A percentile compares a stretch with the other conserved stretches of the same genome.
These are phyloP conservation scores for Neopestalotiopsis sp. DNA, from an alignment of 2,329 filamentous ascomycete species.

Conservation along the genomic window DNA sequence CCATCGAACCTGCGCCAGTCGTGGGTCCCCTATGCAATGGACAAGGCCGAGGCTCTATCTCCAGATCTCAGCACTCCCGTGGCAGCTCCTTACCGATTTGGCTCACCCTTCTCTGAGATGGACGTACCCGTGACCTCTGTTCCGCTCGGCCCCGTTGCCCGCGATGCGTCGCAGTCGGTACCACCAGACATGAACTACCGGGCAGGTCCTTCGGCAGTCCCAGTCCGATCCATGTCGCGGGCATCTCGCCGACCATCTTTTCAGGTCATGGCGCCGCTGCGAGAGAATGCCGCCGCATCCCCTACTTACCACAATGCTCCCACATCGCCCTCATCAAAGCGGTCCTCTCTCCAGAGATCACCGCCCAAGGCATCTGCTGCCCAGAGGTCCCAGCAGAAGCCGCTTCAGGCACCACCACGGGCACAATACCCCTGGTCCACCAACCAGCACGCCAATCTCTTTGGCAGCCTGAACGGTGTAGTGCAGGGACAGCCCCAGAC, in stretches of 20 bases:
- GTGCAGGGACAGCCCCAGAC: slow-evolving; percentile 16
- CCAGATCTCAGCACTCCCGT: slow-evolving; percentile 64
- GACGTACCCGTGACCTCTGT: slow-evolving; percentile 83
- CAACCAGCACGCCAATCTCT: slow-evolving; percentile 43
- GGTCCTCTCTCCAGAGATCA: slow-evolving; percentile 40
- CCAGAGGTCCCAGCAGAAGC: slow-evolving; percentile 40
- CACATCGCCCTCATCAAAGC: slow-evolving; percentile 33
- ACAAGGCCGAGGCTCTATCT: slow-evolving; percentile 55
- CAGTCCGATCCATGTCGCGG: slow-evolving; percentile 56
- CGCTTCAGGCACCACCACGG: slow-evolving; percentile 58
- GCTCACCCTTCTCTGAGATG: slow-evolving; percentile 89
- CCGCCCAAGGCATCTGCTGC: slow-evolving; percentile 33
- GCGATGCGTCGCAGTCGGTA: slow-evolving; percentile 86
- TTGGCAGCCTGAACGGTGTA: slow-evolving; percentile 32
- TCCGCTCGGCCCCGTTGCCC: slow-evolving; percentile 72
- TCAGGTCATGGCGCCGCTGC: slow-evolving; percentile 70
- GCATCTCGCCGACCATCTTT: slow-evolving; percentile 72
- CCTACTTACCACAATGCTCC: slow-evolving; percentile 38
- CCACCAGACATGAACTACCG: slow-evolving; percentile 92
- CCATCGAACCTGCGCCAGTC: slow-evolving; percentile 30
- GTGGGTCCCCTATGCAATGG: slow-evolving; percentile 59
- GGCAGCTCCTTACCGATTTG: slow-evolving; percentile 71
- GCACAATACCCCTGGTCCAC: slow-evolving; percentile 63
- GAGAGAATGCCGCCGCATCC: slow-evolving; percentile 63
- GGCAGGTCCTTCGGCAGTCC: slow-evolving; percentile 36